phyloP scores from a whole-genome alignment of 2,329 filamentous ascomycete genomes.

The Neophaeococcomyces aloes region DNA sequence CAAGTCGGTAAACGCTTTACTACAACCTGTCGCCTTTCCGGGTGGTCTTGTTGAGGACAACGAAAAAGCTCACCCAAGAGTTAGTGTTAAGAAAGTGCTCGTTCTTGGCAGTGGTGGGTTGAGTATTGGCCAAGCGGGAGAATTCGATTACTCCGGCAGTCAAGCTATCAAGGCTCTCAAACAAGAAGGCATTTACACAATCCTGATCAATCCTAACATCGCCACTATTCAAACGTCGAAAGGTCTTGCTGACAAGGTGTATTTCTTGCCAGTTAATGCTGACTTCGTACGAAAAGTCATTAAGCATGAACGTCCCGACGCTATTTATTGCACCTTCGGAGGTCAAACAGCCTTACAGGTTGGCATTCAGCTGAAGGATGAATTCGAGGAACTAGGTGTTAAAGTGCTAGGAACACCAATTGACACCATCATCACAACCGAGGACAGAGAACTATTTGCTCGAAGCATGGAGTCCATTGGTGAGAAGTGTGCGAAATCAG shows the following conservation, averaged over 20 bases:
- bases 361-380: conserved; percentile 93
- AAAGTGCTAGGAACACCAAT: conserved; percentile 93
- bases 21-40: conserved; percentile 71
- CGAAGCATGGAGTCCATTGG: conserved; percentile 97
- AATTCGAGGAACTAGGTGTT: conserved; percentile 85
- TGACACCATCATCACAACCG: conserved; percentile 95
- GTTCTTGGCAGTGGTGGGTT: conserved; percentile 90
- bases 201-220: conserved; percentile 98
- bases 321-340: conserved; percentile 95
- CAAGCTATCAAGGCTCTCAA: conserved; percentile 98
- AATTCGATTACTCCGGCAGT: conserved; percentile 97
- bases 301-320: conserved; percentile 83
- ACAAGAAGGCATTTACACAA: conserved; percentile 94
- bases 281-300: conserved; percentile 98
- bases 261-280: conserved; percentile 92
- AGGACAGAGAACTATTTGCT: conserved; percentile 94
- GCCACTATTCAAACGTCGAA: conserved; percentile 98
- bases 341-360: conserved; percentile 95
- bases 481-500: conserved; percentile 95
- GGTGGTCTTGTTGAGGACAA: conserved; percentile 75
- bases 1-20: conserved; percentile 55
- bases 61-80: conserved; percentile 60
- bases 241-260: conserved; percentile 94
- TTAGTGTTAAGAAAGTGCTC: conserved; percentile 86
- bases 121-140: conserved; percentile 93